Conservation (phyloP, 768 basidiomycete species). For the Phylloporus sp. region DNA sequence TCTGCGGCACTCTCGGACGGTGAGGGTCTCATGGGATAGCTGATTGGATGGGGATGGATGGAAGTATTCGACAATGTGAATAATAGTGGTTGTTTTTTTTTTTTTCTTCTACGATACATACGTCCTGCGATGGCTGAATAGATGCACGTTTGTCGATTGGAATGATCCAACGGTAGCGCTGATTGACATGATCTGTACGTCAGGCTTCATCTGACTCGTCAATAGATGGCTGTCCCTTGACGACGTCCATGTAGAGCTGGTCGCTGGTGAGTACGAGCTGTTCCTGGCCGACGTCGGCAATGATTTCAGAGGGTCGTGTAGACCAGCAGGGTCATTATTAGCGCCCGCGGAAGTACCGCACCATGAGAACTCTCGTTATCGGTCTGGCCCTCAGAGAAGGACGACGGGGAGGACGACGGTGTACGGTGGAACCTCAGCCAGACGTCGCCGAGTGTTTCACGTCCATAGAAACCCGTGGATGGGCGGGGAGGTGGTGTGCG, state of each 20-base stretch:
- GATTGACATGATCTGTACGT: neutral
- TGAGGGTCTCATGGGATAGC: constrained; percentile 45
- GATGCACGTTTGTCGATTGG: neutral
- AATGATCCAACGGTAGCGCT: neutral
- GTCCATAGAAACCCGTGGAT: neutral
- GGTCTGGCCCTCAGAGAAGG: neutral
- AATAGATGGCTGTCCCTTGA: neutral
- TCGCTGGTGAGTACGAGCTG: too few relatives aligned
- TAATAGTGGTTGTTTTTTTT: constrained; percentile 1
- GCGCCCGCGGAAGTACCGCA: neutral
- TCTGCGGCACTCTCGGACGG: constrained; percentile 57
- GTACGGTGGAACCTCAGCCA: neutral
- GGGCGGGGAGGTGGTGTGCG: neutral
- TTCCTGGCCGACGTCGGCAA: too few relatives aligned
- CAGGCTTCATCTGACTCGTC: neutral
- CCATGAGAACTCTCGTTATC: neutral
- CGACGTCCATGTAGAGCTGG: neutral
- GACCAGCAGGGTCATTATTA: neutral
- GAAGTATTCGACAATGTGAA: constrained; percentile 7
- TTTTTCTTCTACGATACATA: constrained; percentile 12
- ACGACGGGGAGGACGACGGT: neutral
- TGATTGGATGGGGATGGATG: neutral
- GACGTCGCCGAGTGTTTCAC: neutral
- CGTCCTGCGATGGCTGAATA: constrained; percentile 9
- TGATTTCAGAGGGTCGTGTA: too few relatives aligned